Conservation (phyloP, 2,329 filamentous ascomycete species). For the Aspergillus ochraceus region DNA sequence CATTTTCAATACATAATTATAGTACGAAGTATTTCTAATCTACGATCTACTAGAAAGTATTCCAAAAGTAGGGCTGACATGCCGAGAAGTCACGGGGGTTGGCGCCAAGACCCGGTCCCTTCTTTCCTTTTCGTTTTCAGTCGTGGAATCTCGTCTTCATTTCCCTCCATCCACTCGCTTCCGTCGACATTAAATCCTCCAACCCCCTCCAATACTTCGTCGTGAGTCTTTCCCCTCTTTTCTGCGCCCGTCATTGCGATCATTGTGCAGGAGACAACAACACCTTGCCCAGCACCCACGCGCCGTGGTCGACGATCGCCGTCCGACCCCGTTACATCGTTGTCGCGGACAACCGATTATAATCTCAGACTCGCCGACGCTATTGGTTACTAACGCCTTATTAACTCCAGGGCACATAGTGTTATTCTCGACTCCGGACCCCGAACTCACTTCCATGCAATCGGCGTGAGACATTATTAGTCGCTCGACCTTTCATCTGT, state of each 20-base stretch:
- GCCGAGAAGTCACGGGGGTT: background rate
- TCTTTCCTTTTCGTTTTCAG: background rate
- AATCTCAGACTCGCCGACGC: background rate
- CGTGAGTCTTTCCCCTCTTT: background rate
- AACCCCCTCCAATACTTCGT: background rate
- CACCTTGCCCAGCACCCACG: background rate
- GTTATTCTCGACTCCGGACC: background rate
- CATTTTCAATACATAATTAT: no score
- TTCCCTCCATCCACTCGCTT: background rate
- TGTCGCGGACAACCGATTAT: background rate
- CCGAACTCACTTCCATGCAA: background rate
- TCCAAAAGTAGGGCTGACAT: background rate
- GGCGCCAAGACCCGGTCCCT: background rate
- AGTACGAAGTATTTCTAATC: no score
- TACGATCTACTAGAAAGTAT: background rate
- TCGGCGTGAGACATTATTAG: background rate
- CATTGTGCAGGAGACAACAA: background rate
- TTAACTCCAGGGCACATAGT: background rate
- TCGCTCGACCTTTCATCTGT: background rate
- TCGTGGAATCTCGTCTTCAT: background rate
- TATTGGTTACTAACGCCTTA: background rate
- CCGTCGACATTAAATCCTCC: background rate
- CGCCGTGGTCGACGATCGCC: background rate
- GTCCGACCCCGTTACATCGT: background rate
- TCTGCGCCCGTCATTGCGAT: background rate